Evolutionary conservation across 2,329 filamentous ascomycete species (phyloP), one percentile per base, ranked within the genome.

Genomic region (Exophiala phaeomuriformis): DNA sequence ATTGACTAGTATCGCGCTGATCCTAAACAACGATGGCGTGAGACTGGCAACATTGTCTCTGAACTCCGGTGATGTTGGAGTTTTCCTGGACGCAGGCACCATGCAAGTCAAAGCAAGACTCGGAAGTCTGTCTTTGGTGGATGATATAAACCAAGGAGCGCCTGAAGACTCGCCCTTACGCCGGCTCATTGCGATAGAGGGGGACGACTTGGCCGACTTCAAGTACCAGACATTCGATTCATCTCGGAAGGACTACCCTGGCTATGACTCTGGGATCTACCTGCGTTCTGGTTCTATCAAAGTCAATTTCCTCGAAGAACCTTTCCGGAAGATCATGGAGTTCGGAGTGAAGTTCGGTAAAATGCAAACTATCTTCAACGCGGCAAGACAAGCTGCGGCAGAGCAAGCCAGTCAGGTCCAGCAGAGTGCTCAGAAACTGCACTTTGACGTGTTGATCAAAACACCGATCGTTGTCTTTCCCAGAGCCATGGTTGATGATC

Each of bases 311-410:
- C 74, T 97, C 3, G 91, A 96, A 57, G 94, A 98, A 68, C 93
- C 93, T 0, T 96, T 97, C 75, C 83, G 93, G 49, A 97, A 97
- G 72, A 97, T 99, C 60, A 88, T 98, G 70, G 88, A 94, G 62
- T 99, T 98, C 69, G 77, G 95, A 41, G 90, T 99, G 68, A 98
- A 98, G 65, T 99, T 99, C 68, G 93, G 94, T 56, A 95, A 95
- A 71, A 99, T 99, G 93, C 93, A 98, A 70, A 91, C 93, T 27
- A 86, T 98, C 49, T 98, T 95, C 75, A 98, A 99, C 66, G 91
- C 93, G 40, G 93, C 94, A 8, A 83, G 94, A 33, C 89, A 95
- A 70, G 94, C 91, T 37, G 93, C 94, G 2, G 88, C 93, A 37
- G 91, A 88, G 57, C 90, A 96, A 68, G 94, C 93, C 6, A 95